Base-by-base conservation (phyloP, 768 basidiomycete genomes). In the Filobasidium wieringae region DNA sequence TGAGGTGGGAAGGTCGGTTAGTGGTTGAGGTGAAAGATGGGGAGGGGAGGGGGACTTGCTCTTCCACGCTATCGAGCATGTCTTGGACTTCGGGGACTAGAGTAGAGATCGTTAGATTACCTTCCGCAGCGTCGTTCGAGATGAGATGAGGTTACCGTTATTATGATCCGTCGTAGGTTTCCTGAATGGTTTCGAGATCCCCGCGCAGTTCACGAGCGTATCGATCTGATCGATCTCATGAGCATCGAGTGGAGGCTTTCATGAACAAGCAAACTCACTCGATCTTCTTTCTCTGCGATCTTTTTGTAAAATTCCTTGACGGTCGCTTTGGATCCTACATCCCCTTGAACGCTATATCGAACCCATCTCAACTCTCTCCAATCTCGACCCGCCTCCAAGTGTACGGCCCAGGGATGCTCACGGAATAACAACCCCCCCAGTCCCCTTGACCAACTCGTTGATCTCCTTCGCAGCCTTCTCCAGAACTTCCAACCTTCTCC, bases 181-280 rank as follows among this genome's bases (percentile, higher is more conserved):
- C 59, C 67, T 24, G 34, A 51, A 71, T 4, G 57, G 58, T n/a
- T 49, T 59, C 11, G 60, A 57, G 4, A 72, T 66, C 0, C 69
- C 71, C 0, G 71, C 69, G 43, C 69, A 69, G 53, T 72, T 72
- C 59, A 72, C 60, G 27, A 72, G 58, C 7, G 61, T 59, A 52
- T 72, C 67, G 15, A 57, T 17, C 56, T 57, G 26, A 2, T 14
- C 4, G 5, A 39, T 9, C 26, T 8, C 11, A 27, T 12, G 22
- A 12, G 6, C 12, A 64, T 17, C 54, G 59, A 37, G 30, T 29
- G n/a, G 9, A 9, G 22, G 24, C 2, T 52, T 7, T 27, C 11
- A 2, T n/a, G 47, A 26, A 24, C 27, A 2, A 39, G 9, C 49
- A 4, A 27, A 34, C 56, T 51, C 26, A 71, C 69, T 55, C 57